Conservation (phyloP, 192 early-diverging fungal species). For the Glomus cerebriforme region DNA sequence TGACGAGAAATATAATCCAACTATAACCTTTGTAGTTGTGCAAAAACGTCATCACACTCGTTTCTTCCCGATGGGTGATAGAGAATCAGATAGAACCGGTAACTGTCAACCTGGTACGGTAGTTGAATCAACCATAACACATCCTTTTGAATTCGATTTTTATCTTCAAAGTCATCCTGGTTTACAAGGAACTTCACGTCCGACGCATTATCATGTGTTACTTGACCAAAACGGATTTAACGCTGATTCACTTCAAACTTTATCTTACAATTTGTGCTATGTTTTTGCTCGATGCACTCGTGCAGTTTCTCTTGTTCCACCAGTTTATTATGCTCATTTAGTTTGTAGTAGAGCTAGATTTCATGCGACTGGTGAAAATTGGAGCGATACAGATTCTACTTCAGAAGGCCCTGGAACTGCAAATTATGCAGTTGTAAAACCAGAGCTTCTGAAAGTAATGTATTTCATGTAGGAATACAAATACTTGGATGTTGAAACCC, state of each 20-base stretch:
- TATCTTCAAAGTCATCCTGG: constrained; percentile 46
- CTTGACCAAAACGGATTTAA: constrained; percentile 48
- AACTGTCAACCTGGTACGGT: constrained; percentile 80
- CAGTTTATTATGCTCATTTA: constrained; percentile 48
- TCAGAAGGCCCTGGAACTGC: constrained; percentile 4
- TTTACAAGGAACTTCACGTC: constrained; percentile 86
- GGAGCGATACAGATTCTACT: constrained; percentile 41
- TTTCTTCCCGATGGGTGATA: constrained; percentile 52
- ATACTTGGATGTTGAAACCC: too few species aligned
- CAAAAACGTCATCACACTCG: constrained; percentile 83
- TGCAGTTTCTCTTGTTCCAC: constrained; percentile 67
- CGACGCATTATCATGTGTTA: constrained; percentile 87
- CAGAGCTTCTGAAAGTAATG: background rate
- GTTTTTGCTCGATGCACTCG: constrained; percentile 84
- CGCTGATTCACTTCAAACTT: constrained; percentile 60
- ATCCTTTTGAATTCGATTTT: constrained; percentile 81
- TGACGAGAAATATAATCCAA: constrained; percentile 59
- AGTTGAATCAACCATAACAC: constrained; percentile 64
- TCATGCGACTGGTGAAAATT: constrained; percentile 69
- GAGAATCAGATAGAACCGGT: constrained; percentile 64
- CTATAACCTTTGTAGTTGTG: constrained; percentile 69
- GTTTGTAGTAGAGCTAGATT: constrained; percentile 51
- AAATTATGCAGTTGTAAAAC: background rate
- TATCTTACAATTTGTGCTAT: constrained; percentile 87
- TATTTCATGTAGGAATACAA: background rate